A percentile compares a stretch with the other conserved stretches of the same genome.
phyloP scores from a whole-genome alignment of 148 eudicot species.

The Arbutus unedo region DNA sequence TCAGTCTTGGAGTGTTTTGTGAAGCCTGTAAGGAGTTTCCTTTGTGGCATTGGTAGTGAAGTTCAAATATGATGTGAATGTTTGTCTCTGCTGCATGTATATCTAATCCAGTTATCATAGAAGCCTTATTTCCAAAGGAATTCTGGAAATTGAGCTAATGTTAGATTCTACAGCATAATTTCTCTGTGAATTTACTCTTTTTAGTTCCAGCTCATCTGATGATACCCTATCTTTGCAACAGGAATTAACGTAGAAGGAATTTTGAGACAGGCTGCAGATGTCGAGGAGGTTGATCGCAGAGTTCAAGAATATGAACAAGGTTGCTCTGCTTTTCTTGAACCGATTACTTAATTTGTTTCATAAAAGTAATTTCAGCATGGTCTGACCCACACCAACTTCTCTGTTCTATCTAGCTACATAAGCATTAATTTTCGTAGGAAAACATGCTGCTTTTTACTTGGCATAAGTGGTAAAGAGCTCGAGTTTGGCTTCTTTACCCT shows the following conservation, averaged over 20 bases:
- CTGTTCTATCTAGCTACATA: not conserved
- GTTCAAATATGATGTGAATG: not conserved
- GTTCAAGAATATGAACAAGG: slow-evolving; percentile 98
- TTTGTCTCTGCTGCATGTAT: not conserved
- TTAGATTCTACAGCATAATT: not conserved
- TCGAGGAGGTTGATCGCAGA: slow-evolving; percentile 97
- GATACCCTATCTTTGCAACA: slow-evolving; percentile 23
- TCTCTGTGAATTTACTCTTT: not conserved
- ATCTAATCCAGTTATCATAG: not conserved
- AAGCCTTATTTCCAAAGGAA: not conserved
- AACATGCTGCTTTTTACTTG: not conserved
- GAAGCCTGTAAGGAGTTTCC: not conserved
- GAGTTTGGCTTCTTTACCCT: not conserved
- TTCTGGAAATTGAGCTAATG: not conserved
- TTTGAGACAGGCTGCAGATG: slow-evolving; percentile 92
- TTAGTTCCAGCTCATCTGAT: not conserved
- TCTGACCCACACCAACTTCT: not conserved
- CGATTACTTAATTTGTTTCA: not conserved
- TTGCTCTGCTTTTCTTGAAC: slow-evolving; percentile 18
- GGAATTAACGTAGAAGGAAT: slow-evolving; percentile 92
- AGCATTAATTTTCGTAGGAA: not conserved
- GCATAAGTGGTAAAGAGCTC: not conserved
- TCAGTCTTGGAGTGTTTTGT: not conserved
- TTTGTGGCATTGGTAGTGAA: not conserved
- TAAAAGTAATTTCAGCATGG: not conserved